These are phyloP conservation scores for Apiospora kogelbergensis DNA, from an alignment of 2,329 filamentous ascomycete species.

Conservation along the genomic window DNA sequence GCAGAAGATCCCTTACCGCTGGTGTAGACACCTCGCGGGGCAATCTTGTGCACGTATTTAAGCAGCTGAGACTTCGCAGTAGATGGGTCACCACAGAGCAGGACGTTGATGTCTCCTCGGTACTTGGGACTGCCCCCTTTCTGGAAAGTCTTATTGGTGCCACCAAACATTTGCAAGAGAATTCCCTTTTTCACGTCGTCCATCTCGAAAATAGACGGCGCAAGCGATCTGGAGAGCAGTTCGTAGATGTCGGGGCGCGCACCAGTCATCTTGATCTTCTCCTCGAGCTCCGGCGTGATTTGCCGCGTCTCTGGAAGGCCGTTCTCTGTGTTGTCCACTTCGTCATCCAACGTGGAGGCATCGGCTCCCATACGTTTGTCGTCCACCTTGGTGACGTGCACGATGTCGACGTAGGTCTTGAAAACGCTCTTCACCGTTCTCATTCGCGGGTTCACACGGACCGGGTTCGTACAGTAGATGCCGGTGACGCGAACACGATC, in stretches of 20 bases:
- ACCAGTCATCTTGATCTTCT: slow-evolving; percentile 80
- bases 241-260: slow-evolving; percentile 88
- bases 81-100: slow-evolving; percentile 95
- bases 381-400: slow-evolving; percentile 96
- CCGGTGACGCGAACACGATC: slow-evolving; percentile 94
- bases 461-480: slow-evolving; percentile 92
- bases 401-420: slow-evolving; percentile 95
- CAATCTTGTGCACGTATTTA: slow-evolving; percentile 95
- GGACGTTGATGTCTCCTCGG: slow-evolving; percentile 93
- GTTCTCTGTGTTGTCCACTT: slow-evolving; percentile 70
- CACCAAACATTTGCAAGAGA: slow-evolving; percentile 91
- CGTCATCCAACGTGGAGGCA: slow-evolving; percentile 80
- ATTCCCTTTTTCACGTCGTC: slow-evolving; percentile 99
- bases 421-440: slow-evolving; percentile 91
- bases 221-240: slow-evolving; percentile 83
- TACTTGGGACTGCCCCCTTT: slow-evolving; percentile 96
- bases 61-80: slow-evolving; percentile 95
- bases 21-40: slow-evolving; percentile 81
- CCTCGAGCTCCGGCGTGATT: slow-evolving; percentile 82
- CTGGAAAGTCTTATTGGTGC: slow-evolving; percentile 96
- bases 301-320: slow-evolving; percentile 81
- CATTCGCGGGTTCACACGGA: slow-evolving; percentile 91
- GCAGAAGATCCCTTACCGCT: slow-evolving; percentile 80
- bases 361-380: slow-evolving; percentile 93
- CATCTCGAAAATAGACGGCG: slow-evolving; percentile 95